These are phyloP conservation scores for Aspergillus ochraceoroseus DNA, from an alignment of 2,329 filamentous ascomycete species.

Conservation along the genomic window DNA sequence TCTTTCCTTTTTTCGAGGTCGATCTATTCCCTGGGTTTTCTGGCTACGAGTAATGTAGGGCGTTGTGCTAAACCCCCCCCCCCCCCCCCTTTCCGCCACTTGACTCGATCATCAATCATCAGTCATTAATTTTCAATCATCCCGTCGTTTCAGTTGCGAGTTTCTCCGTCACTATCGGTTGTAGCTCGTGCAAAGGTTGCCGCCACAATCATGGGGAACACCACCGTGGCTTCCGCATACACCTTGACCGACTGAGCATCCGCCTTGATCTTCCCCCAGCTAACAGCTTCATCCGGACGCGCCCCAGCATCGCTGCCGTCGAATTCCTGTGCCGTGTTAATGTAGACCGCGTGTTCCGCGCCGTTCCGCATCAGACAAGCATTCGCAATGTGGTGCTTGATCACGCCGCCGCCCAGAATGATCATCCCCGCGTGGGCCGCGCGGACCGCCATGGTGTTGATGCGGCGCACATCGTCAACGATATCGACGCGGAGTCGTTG, in stretches of 20 bases:
- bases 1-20: too few species aligned
- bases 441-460: slow-evolving; percentile 86
- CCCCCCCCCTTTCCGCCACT: too few species aligned
- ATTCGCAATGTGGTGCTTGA: slow-evolving; percentile 98
- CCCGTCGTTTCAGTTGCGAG: slow-evolving; percentile 17
- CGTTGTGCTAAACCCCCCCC: too few species aligned
- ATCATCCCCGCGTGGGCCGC: slow-evolving; percentile 92
- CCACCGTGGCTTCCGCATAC: slow-evolving; percentile 63
- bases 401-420: slow-evolving; percentile 85
- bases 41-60: too few species aligned
- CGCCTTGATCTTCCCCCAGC: slow-evolving; percentile 96
- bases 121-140: background rate
- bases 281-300: slow-evolving; percentile 90
- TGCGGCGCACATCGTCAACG: slow-evolving; percentile 83
- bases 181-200: slow-evolving; percentile 56
- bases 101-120: too few species aligned
- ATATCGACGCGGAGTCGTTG: slow-evolving; percentile 80
- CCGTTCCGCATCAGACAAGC: slow-evolving; percentile 97
- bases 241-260: slow-evolving; percentile 88
- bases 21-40: too few species aligned
- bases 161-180: slow-evolving; percentile 6
- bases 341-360: slow-evolving; percentile 92
- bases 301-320: slow-evolving; percentile 96
- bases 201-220: slow-evolving; percentile 63
- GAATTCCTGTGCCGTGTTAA: slow-evolving; percentile 96